Evolutionary conservation across 805 yeast genomes (phyloP), one percentile per base, ranked within the genome.

Genomic region (Wickerhamiella australiensis): DNA sequence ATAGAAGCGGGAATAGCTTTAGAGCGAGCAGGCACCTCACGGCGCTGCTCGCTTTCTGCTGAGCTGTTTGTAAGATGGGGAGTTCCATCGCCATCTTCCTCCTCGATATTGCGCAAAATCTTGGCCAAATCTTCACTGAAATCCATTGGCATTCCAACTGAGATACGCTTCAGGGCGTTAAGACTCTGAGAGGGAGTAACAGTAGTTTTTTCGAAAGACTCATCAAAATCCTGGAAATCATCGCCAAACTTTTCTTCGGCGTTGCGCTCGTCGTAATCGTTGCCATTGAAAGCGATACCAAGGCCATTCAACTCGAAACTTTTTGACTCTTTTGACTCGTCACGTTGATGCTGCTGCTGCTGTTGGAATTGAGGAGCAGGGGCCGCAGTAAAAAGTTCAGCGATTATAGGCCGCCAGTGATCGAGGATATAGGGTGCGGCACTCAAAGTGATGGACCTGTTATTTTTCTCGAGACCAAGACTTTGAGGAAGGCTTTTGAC

Each of bases 121-220:
- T 47, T 47, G 44, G 49, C 49, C 27, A 47, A 26, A 15, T 47
- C 50, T 22, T 47, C 50, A 23, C 44, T 27, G n/a, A 50, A 45
- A 21, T 50, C 48, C 22, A 50, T 26, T 1, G 46, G 52, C 43
- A 44, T 46, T 13, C 52, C 52, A 2, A 50, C 38, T 7, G 37
- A 25, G 15, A 45, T 46, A 5, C 52, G 40, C 27, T 50, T 50
- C 23, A 45, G 49, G 5, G 42, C 46, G 15, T 37, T 46, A 2
- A 46, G 43, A 20, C 37, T 26, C 15, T 46, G 37, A 12, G 33
- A 21, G 8, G 41, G 17, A 2, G 48, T 45, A 13, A 45, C 35
- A 1, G 27, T 27, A 7, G 43, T 6, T 11, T 27, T 25, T 27
- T 46, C 49, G 15, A 37, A 37, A 17, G 21, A 5, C 12, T 36